Base-by-base conservation (phyloP, 2,329 filamentous ascomycete genomes). In the Penicillium fuscoglaucum region DNA sequence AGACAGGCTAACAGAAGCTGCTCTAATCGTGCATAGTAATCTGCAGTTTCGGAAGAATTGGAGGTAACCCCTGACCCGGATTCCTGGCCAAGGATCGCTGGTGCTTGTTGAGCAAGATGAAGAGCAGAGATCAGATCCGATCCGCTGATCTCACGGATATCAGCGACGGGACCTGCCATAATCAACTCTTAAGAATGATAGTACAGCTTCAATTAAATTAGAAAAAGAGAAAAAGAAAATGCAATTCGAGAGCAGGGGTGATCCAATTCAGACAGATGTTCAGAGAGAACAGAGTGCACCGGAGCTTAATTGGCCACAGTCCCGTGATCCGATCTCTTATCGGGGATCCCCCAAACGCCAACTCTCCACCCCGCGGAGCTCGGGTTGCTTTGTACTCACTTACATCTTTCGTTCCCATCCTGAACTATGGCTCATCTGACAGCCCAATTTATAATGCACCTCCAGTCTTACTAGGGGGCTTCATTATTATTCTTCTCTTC, bases 1-100 rank as follows among this genome's bases (percentile, higher is more conserved):
- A 99, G 83, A 69, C 90, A 95, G 31, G 91, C 87, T 35, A 95
- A 79, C 65, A 98, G 80, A 19, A 98, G 83, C 72, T 96, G 95
- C 78, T 98, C 93, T 75, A 95, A 90, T 44, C 85, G 86, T 17
- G 84, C 84, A 92, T 93, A 98, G 70, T 90, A 82, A 64, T 96
- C 91, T 55, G 90, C 82, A 0, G 87, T 87, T 73, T 97, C 93
- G 31, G 76, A 72, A 41, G 78, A 49, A 79, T 83, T 74, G 79
- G 84, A n/a, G 78, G 71, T 46, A 51, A 64, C 53, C 60, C 66
- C 62, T 81, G 83, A 7, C 83, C 80, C 45, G 82, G 82, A 67
- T 76, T 83, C 63, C 76, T 59, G 52, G 43, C 61, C 64, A 35
- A 80, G 70, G 28, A 80, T 70, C n/a, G 69, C 52, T 19, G 77